Base-by-base conservation (phyloP, 2,329 filamentous ascomycete genomes). In the Alternaria sp. region DNA sequence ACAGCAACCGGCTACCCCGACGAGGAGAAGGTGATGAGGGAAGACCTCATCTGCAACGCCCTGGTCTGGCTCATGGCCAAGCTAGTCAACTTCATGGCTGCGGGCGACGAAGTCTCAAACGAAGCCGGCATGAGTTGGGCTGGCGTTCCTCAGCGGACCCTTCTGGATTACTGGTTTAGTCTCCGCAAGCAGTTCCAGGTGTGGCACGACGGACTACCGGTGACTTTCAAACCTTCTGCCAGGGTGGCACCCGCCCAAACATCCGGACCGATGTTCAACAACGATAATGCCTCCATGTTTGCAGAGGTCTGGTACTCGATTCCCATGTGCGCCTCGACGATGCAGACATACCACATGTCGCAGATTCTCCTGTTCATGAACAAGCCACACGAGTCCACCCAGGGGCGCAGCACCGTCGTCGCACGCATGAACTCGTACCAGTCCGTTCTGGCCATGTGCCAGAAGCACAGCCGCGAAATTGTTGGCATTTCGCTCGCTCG, bases 11-110 rank as follows among this genome's bases (percentile, higher is more conserved):
- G 81, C 63, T 80, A 83, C 79, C 71, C 82, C 59, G 71, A 84
- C 74, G 59, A 83, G 68, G 77, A 86, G 67, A 75, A 77, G 58
- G 77, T 83, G 11, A 88, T 89, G 83, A 83, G 84, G 60, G 88
- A 91, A 76, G 89, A 90, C 64, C 83, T 89, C 64, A 87, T 89
- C 57, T 87, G 85, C 44, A 91, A 91, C 69, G 86, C 87, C 0
- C 75, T 92, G 5, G 85, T 90, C 6, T 91, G 88, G 88, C 84
- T 91, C 9, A 82, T 89, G 62, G 86, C 88, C 7, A 90, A 90
- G 69, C 85, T 90, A 5, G 85, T 90, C 55, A 91, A 91, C 71
- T 90, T 87, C 72, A 86, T 90, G 59, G 87, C 85, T 2, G 83
- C 84, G 2, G 86, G 86, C 2, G 87, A 88, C 60, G 83, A 84